Base-by-base conservation (phyloP, 306 rosid genomes). In the Fragaria iinumae region DNA sequence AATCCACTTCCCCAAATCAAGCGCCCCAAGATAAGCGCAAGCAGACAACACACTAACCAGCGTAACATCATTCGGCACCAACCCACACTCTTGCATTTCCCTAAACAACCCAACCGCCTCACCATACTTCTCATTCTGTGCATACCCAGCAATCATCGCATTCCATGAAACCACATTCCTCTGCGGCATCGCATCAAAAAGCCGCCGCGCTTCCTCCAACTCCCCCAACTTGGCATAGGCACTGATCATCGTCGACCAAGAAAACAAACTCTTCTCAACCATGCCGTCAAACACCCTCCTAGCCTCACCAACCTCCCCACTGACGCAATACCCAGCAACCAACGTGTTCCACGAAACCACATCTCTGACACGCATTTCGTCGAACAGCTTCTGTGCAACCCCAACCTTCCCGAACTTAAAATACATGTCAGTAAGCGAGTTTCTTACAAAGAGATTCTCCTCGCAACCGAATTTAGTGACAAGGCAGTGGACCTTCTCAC, bases 81-180 rank as follows among this genome's bases (percentile, higher is more conserved):
- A 4, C 17, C 65, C 65, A 59, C 8, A 11, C 5, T 59, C 65
- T 25, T 59, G 65, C 34, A 23, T 59, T 59, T 59, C 34, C 34
- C 65, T 59, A 59, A 59, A 59, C 65, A 59, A 59, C 36, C 34
- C 65, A 23, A 59, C 65, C 27, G 36, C 65, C 65, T 59, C 65
- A 10, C 3, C 65, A 59, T 23, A 59, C 36, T 23, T 59, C 36
- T 59, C 65, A 25, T 59, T 59, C 34, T 59, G 36, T 0, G 36
- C 65, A 25, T 11, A 59, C 36, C 64, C 64, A 10, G 64, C 32
- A 57, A 57, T 57, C 64, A 57, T 57, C 6, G 64, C 64, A 57
- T 57, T 59, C 65, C 65, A 59, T 16, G 34, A 11, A 10, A 59
- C 65, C 65, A 59, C 65, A 59, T 23, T 59, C 65, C 65, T 59